Conservation (phyloP, 2,329 filamentous ascomycete genomes). For the Ilyonectria robusta region DNA sequence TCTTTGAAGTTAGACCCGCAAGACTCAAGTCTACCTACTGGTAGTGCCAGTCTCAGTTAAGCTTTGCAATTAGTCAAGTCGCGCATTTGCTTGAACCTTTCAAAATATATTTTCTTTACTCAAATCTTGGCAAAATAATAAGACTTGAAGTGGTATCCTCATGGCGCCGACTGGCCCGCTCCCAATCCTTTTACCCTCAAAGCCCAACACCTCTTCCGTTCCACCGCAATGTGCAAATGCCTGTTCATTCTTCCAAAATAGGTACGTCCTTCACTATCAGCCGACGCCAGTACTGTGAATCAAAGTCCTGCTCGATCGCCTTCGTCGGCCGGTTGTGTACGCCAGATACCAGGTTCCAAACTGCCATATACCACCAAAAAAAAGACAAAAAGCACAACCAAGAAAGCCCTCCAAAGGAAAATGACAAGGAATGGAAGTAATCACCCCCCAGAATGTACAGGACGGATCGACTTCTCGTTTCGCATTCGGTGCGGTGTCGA, state of each 20-base stretch:
- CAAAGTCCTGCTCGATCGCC: conserved; percentile 53
- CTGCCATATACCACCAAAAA: conserved; percentile 21
- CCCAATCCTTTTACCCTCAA: conserved; percentile 46
- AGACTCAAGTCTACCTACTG: too few relatives aligned
- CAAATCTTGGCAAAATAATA: conserved; percentile 34
- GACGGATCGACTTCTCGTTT: conserved; percentile 14
- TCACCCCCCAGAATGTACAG: conserved; percentile 35
- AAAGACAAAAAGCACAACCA: conserved; percentile 29
- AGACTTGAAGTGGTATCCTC: conserved; percentile 39
- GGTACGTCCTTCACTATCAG: conserved; percentile 31
- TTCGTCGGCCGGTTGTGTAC: conserved; percentile 40
- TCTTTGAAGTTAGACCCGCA: too few relatives aligned
- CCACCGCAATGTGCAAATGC: conserved; percentile 39
- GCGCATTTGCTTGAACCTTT: background rate
- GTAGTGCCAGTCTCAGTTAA: too few relatives aligned
- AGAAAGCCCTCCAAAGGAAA: conserved; percentile 35
- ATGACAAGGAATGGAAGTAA: conserved; percentile 30
- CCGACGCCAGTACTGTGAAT: conserved; percentile 46
- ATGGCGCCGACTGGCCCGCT: conserved; percentile 37
- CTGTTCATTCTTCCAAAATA: conserved; percentile 43
- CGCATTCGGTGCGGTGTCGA: background rate
- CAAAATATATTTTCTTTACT: conserved; percentile 24
- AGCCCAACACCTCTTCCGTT: conserved; percentile 43
- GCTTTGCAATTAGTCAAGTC: too few relatives aligned
- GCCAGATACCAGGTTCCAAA: conserved; percentile 42